Percentiles rank a stretch among this genome's conserved stretches.
phyloP scores from a whole-genome alignment of 148 eudicot genomes.

The Camellia japonica region DNA sequence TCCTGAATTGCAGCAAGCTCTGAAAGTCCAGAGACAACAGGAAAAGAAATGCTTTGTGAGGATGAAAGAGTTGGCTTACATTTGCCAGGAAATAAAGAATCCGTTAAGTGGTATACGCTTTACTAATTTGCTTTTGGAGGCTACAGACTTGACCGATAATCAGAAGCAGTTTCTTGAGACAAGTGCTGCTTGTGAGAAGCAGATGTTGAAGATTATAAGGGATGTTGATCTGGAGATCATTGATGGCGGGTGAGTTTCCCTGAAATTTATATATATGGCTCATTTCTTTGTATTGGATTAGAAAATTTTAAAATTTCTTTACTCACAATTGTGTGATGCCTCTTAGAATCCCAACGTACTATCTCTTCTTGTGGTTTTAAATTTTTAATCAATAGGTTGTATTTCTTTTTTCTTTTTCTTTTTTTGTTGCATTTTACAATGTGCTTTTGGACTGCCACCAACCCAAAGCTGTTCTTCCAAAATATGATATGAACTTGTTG shows the following conservation, averaged over 20 bases:
- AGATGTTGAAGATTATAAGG: slow-evolving; percentile 66
- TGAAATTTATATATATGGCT: not conserved
- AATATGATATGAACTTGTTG: not conserved
- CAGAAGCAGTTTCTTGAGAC: slow-evolving; percentile 86
- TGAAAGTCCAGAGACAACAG: slow-evolving; percentile 67
- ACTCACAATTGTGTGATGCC: not conserved
- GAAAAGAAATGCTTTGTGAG: slow-evolving; percentile 53
- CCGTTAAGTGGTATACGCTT: slow-evolving; percentile 81
- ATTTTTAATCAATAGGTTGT: not conserved
- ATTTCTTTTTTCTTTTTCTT: not conserved
- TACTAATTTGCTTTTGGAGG: slow-evolving; percentile 70
- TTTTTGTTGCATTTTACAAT: not conserved
- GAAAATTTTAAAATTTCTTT: not conserved
- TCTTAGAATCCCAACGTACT: not conserved
- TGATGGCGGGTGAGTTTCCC: slow-evolving; percentile 63
- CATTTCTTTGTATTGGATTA: not conserved
- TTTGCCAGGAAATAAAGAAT: slow-evolving; percentile 76
- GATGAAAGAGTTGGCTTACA: slow-evolving; percentile 84
- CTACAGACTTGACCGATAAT: slow-evolving; percentile 66
- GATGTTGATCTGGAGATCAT: slow-evolving; percentile 72
- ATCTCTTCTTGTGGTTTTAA: not conserved
- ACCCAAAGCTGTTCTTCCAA: not conserved
- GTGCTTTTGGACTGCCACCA: not conserved
- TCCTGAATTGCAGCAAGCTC: slow-evolving; percentile 78
- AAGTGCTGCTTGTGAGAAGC: slow-evolving; percentile 78